These are phyloP conservation scores for Pascua guehoae DNA, from an alignment of 1,284 basidiomycete genomes.

Conservation along the genomic window DNA sequence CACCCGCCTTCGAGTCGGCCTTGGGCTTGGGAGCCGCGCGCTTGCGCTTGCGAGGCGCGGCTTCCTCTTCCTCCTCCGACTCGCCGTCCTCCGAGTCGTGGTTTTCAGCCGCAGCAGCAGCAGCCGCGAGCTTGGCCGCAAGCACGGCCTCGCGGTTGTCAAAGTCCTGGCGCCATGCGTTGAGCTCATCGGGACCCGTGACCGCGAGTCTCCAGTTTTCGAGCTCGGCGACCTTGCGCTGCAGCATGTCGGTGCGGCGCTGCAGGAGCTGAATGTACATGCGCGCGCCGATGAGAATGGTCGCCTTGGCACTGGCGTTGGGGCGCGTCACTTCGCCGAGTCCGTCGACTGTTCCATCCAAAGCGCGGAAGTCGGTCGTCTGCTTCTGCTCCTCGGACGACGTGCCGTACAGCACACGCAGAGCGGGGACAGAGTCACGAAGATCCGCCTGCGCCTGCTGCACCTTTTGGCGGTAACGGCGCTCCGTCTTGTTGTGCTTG, in stretches of 20 bases:
- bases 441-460: conserved; percentile 47
- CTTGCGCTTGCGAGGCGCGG: conserved; percentile 17
- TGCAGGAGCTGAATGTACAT: conserved; percentile 49
- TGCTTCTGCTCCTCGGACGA: conserved; percentile 42
- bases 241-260: conserved; percentile 33
- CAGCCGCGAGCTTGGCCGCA: conserved; percentile 22
- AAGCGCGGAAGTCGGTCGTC: conserved; percentile 40
- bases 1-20: conserved; percentile 15
- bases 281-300: conserved; percentile 45
- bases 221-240: conserved; percentile 37
- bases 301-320: conserved; percentile 48
- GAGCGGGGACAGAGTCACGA: conserved; percentile 47
- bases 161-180: conserved; percentile 36
- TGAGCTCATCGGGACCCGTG: conserved; percentile 32
- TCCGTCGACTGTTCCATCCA: conserved; percentile 47
- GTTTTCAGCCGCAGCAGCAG: conserved; percentile 16
- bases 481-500: conserved; percentile 51
- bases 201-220: conserved; percentile 34
- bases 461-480: conserved; percentile 49
- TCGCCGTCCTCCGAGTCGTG: conserved; percentile 27
- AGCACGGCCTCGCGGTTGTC: conserved; percentile 30
- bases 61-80: conserved; percentile 29
- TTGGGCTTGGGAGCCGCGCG: conserved; percentile 22
- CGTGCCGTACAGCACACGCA: conserved; percentile 47
- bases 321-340: conserved; percentile 46